A percentile compares a stretch with the other conserved stretches of the same genome.
These are phyloP conservation scores for Macrolepiota dolichaula DNA, from an alignment of 768 basidiomycete species.

Conservation along the genomic window DNA sequence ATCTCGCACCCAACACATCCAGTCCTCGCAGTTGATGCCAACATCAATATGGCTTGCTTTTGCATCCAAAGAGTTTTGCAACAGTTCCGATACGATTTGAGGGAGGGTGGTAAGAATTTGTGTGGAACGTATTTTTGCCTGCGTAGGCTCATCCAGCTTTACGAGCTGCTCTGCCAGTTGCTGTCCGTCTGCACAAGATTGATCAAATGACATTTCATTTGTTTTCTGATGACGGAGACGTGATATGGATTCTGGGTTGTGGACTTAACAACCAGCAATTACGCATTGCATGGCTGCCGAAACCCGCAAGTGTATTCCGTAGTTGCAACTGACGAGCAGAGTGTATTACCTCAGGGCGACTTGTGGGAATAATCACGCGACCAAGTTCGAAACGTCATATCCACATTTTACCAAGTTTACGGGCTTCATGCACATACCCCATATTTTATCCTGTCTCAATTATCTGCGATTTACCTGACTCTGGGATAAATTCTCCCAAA, in stretches of 20 bases:
- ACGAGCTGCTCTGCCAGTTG: constrained; percentile 23
- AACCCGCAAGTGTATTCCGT: too few species aligned
- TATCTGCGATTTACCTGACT: too few species aligned
- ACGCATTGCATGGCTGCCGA: neutral
- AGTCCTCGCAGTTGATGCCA: constrained; percentile 70
- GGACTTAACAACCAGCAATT: neutral
- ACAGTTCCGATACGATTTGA: constrained; percentile 77
- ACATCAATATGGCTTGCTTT: constrained; percentile 65
- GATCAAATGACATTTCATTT: neutral
- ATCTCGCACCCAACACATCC: constrained; percentile 85
- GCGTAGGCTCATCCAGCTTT: constrained; percentile 59
- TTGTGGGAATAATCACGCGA: too few species aligned
- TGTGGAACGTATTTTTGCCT: constrained; percentile 72
- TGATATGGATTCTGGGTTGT: neutral
- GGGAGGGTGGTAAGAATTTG: constrained; percentile 81
- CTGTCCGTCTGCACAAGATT: neutral
- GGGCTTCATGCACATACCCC: too few species aligned
- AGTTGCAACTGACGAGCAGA: too few species aligned
- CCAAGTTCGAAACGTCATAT: too few species aligned
- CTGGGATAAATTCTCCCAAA: too few species aligned
- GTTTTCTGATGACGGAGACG: neutral
- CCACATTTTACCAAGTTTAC: too few species aligned
- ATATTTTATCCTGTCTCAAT: too few species aligned
- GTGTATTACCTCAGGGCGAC: too few species aligned
- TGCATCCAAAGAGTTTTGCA: constrained; percentile 91